These are phyloP conservation scores for Poteriospumella lacustris DNA, from an alignment of 108 stramenopile species.

Conservation along the genomic window DNA sequence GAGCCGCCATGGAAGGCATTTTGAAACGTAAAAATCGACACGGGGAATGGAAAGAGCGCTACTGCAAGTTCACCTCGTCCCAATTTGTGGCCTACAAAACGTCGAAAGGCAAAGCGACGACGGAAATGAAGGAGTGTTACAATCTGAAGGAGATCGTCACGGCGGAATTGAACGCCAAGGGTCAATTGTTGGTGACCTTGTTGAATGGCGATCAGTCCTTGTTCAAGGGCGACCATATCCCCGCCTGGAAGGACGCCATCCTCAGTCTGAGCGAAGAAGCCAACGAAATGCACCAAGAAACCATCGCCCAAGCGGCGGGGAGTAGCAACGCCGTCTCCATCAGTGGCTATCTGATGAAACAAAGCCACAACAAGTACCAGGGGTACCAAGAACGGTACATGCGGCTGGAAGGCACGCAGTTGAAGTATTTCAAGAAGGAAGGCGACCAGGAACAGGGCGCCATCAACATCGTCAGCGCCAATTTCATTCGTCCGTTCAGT, in stretches of 20 bases:
- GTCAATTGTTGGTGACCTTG: background rate
- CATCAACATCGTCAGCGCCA: background rate
- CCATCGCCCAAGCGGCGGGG: background rate
- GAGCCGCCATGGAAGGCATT: constrained; percentile 7
- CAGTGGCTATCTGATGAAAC: background rate
- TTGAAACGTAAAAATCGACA: background rate
- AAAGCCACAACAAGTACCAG: constrained; percentile 18
- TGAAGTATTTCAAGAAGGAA: constrained; percentile 1
- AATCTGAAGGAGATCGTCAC: background rate
- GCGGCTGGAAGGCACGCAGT: background rate
- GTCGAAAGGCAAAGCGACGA: background rate
- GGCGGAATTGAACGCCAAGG: background rate
- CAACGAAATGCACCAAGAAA: background rate
- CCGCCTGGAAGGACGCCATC: background rate
- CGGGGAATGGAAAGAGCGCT: constrained; percentile 10
- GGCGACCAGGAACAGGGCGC: background rate
- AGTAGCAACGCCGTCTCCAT: background rate
- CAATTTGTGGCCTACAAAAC: background rate
- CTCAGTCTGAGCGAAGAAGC: background rate
- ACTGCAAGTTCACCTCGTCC: background rate
- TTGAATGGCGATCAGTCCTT: background rate
- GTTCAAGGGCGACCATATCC: background rate
- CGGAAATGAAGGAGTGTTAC: background rate
- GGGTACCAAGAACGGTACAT: constrained; percentile 2
- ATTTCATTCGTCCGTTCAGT: background rate